Percentiles rank a stretch among this genome's conserved stretches.
These are phyloP conservation scores for Barnettozyma hawaiiensis DNA, from an alignment of 1,139 yeast genomes.

Conservation along the genomic window DNA sequence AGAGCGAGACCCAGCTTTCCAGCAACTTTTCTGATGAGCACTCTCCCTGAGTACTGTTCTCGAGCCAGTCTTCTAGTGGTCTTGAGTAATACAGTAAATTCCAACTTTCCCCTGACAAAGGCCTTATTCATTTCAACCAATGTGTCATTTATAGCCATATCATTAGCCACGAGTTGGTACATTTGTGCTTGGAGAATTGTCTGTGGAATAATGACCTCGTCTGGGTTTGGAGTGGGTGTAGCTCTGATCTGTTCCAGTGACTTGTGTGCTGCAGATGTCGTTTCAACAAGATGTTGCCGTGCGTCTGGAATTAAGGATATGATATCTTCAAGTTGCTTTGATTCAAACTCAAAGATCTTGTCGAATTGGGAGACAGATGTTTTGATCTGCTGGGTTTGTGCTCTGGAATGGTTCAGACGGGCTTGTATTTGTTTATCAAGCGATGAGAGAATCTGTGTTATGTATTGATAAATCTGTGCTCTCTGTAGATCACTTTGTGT, in stretches of 20 bases:
- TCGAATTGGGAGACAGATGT: conserved; percentile 24
- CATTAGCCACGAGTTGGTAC: conserved; percentile 62
- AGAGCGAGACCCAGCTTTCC: conserved; percentile 15
- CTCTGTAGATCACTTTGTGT: not conserved
- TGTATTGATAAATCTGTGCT: conserved; percentile 3
- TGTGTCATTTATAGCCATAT: conserved; percentile 66
- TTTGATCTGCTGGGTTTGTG: conserved; percentile 5
- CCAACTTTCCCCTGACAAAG: conserved; percentile 41
- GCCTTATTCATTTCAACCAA: conserved; percentile 54
- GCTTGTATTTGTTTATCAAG: not conserved
- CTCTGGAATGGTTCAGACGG: not conserved
- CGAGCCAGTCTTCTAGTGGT: conserved; percentile 63
- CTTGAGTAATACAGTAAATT: conserved; percentile 50
- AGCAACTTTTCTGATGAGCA: conserved; percentile 35
- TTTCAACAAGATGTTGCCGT: conserved; percentile 26
- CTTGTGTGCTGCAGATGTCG: conserved; percentile 28
- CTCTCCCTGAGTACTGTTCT: conserved; percentile 56
- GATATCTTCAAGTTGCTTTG: conserved; percentile 25
- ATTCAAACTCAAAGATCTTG: conserved; percentile 28
- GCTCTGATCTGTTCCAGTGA: conserved; percentile 18
- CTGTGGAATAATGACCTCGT: conserved; percentile 40
- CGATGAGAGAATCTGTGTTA: not conserved
- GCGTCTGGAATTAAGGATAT: conserved; percentile 29
- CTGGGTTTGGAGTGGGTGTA: conserved; percentile 33
- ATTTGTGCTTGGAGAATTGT: conserved; percentile 46